Evolutionary conservation across 169 alveolate genomes (phyloP), one percentile per base, ranked within the genome.

Genomic region (Plasmodium adleri): DNA sequence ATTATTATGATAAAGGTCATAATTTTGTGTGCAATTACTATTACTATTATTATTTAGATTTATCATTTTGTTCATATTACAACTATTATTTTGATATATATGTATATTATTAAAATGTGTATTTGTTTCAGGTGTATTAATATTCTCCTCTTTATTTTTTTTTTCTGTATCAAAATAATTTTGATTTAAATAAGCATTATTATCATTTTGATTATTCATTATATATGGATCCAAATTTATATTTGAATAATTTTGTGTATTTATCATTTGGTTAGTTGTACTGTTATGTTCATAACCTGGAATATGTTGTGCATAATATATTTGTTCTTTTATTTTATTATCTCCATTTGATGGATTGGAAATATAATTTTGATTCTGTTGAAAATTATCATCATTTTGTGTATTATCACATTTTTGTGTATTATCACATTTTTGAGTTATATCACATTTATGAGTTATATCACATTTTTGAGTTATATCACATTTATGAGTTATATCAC

Each of bases 121-220:
- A 15, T 67, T 39, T 13, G 9, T 6, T 7, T 15, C 17, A 7
- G n/a, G 39, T 39, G 7, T 58, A 20, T 67, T 67, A 47, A 47
- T 2, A n/a, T 39, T 7, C 45, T 32, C 45, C 45, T 32, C 45
- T 3, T 32, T 32, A 8, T 32, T 32, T 32, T 32, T 32, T 32
- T 32, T 32, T 32, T 32, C 45, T 32, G 45, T 32, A 32, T 32
- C 45, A 7, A 32, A 32, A 32, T 32, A 32, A 32, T 32, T 32
- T 32, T 67, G 15, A 67, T 39, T 67, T 67, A 58, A 67, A 67
- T 43, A 7, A 17, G 15, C 39, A 47, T 32, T 67, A 32, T 22
- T 15, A 17, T 22, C 70, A 39, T 20, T 60, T 60, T 20, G 22
- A 67, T 67, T 67, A 39, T 67, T 67, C 7, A 43, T 67, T 7